These are phyloP conservation scores for Cryptosporidium ubiquitum DNA, from an alignment of 169 alveolate species.

Conservation along the genomic window DNA sequence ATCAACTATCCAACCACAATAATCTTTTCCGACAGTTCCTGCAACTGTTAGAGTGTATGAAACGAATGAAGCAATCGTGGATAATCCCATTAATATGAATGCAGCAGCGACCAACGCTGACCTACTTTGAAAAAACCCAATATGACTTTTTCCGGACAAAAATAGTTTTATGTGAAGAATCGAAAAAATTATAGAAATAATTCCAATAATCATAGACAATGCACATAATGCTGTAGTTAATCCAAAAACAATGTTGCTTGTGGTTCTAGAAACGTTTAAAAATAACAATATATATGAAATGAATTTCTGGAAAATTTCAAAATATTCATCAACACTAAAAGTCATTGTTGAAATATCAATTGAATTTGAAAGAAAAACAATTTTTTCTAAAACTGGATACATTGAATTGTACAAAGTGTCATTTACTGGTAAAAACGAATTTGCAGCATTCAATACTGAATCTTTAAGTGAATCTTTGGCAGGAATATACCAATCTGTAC, in stretches of 20 bases:
- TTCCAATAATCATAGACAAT: background rate
- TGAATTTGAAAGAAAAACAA: background rate
- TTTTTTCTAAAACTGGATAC: constrained; percentile 12
- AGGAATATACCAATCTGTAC: constrained; percentile 37
- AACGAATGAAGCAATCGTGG: constrained; percentile 35
- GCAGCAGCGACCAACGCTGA: constrained; percentile 69
- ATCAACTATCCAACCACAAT: constrained; percentile 55
- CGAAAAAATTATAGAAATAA: constrained; percentile 40
- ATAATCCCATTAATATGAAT: constrained; percentile 35
- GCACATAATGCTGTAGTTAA: constrained; percentile 13
- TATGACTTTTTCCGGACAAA: constrained; percentile 38
- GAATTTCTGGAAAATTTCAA: constrained; percentile 32
- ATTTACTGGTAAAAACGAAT: constrained; percentile 22
- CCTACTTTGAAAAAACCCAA: constrained; percentile 59
- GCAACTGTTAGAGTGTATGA: constrained; percentile 26
- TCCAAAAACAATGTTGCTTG: constrained; percentile 10
- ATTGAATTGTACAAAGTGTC: constrained; percentile 37
- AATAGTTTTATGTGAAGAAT: constrained; percentile 50
- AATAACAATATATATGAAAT: constrained; percentile 16
- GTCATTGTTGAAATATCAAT: constrained; percentile 41
- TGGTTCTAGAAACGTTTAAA: constrained; percentile 19
- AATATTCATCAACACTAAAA: constrained; percentile 19
- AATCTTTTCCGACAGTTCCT: constrained; percentile 60
- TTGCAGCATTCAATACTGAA: constrained; percentile 11
- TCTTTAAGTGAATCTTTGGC: constrained; percentile 1